phyloP scores from a whole-genome alignment of 2,329 filamentous ascomycete genomes.

The Zymoseptoria crescenta region DNA sequence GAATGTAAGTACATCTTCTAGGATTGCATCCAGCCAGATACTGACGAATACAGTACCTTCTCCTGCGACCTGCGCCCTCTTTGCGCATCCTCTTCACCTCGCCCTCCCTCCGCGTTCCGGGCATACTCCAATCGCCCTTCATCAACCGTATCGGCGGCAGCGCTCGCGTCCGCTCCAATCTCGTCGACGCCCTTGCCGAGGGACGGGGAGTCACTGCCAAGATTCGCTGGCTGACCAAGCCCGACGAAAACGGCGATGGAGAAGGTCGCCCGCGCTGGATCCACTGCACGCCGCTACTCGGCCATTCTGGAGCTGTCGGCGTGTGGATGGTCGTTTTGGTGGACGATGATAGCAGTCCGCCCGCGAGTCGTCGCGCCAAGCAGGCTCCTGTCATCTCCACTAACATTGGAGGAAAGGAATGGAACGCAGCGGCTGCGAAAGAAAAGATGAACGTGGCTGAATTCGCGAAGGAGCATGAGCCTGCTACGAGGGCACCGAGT shows the following conservation, averaged over 20 bases:
- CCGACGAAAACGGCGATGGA: conserved; percentile 33
- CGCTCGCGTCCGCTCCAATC: conserved; percentile 45
- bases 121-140: conserved; percentile 43
- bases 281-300: conserved; percentile 66
- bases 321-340: conserved; percentile 74
- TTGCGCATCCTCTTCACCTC: conserved; percentile 45
- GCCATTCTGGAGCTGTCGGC: conserved; percentile 58
- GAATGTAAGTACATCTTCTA: conserved; percentile 39
- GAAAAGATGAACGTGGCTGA: conserved; percentile 14
- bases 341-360: conserved; percentile 43
- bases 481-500: conserved; percentile 4
- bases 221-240: conserved; percentile 57
- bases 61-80: conserved; percentile 41
- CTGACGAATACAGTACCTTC: conserved; percentile 35
- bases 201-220: conserved; percentile 67
- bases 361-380: conserved; percentile 26
- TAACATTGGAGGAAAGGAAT: conserved; percentile 29
- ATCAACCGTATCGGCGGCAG: conserved; percentile 44
- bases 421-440: conserved; percentile 15
- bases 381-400: conserved; percentile 29
- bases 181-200: conserved; percentile 54
- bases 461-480: conserved; percentile 17
- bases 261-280: conserved; percentile 64
- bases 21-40: not conserved
- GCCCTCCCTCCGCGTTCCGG: conserved; percentile 42